A percentile compares a stretch with the other conserved stretches of the same genome.
Conservation (phyloP, 2,329 filamentous ascomycete species). For the Penicillium sp. region DNA sequence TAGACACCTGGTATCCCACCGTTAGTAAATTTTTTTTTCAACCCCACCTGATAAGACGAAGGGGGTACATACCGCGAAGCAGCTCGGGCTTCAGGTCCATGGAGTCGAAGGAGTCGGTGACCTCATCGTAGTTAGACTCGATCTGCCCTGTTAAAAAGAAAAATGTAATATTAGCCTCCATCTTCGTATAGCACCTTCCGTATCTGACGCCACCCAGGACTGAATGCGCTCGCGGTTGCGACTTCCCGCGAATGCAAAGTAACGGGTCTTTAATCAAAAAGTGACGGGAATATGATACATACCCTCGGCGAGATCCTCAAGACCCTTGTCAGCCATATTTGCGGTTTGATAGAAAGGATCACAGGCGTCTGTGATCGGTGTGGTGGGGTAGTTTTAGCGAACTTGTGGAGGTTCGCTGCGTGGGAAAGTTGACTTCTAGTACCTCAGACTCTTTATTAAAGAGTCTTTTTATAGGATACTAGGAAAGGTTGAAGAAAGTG, state of each 20-base stretch:
- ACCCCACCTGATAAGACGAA: constrained; percentile 21
- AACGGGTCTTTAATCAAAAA: constrained; percentile 3
- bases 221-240: not conserved
- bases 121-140: constrained; percentile 99
- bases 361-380: constrained; percentile 75
- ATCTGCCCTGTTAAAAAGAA: constrained; percentile 74
- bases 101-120: constrained; percentile 97
- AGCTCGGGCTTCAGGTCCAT: constrained; percentile 98
- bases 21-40: constrained; percentile 29
- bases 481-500: constrained; percentile 22
- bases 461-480: constrained; percentile 34
- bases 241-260: not conserved
- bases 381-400: constrained; percentile 38
- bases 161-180: constrained; percentile 19
- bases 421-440: constrained; percentile 31
- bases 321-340: constrained; percentile 98
- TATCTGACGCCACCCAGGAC: constrained; percentile 11
- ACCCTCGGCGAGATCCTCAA: constrained; percentile 97
- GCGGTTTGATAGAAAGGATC: constrained; percentile 62
- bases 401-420: constrained; percentile 33
- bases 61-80: constrained; percentile 71
- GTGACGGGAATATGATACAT: constrained; percentile 48
- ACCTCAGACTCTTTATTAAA: constrained; percentile 35
- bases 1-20: constrained; percentile 69
- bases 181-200: constrained; percentile 8